A percentile compares a stretch with the other conserved stretches of the same genome.
These are phyloP conservation scores for Pseudohyphozyma bogoriensis DNA, from an alignment of 768 basidiomycete genomes.

Conservation along the genomic window DNA sequence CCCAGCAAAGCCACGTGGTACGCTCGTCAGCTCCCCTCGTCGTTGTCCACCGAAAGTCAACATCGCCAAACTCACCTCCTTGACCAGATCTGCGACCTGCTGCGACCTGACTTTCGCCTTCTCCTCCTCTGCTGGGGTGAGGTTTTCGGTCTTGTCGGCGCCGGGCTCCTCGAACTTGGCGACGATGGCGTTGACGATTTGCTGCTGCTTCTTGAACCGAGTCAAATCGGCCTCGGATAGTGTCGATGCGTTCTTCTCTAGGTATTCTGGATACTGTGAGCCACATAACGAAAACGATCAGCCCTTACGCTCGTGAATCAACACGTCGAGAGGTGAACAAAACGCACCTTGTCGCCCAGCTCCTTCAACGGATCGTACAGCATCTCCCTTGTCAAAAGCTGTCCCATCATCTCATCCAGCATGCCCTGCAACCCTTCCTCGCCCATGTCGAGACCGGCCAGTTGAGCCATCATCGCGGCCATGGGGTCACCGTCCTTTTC, in stretches of 20 bases:
- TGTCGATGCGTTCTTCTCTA: slow-evolving; percentile 48
- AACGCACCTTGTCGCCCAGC: slow-evolving; percentile 54
- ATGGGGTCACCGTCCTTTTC: slow-evolving; percentile 25
- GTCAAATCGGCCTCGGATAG: slow-evolving; percentile 51
- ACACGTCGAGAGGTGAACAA: background rate
- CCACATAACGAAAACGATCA: background rate
- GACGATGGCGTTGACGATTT: slow-evolving; percentile 51
- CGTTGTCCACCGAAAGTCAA: background rate
- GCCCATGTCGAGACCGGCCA: slow-evolving; percentile 30
- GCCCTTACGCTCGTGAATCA: background rate
- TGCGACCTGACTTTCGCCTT: slow-evolving; percentile 39
- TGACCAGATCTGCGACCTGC: slow-evolving; percentile 59
- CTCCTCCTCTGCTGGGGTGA: slow-evolving; percentile 7
- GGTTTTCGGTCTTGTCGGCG: slow-evolving; percentile 41
- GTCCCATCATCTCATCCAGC: slow-evolving; percentile 70
- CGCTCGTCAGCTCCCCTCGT: background rate
- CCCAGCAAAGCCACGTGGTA: background rate
- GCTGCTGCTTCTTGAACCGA: slow-evolving; percentile 57
- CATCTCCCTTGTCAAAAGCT: slow-evolving; percentile 69
- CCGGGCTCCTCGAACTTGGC: slow-evolving; percentile 54
- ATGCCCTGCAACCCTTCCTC: slow-evolving; percentile 48
- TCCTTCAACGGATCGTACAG: slow-evolving; percentile 82
- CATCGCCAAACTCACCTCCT: slow-evolving; percentile 47
- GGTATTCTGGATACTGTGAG: slow-evolving; percentile 64
- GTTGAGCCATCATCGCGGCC: slow-evolving; percentile 33